Evolutionary conservation across 148 eudicot genomes (phyloP).

Genomic region (Arbutus unedo): DNA sequence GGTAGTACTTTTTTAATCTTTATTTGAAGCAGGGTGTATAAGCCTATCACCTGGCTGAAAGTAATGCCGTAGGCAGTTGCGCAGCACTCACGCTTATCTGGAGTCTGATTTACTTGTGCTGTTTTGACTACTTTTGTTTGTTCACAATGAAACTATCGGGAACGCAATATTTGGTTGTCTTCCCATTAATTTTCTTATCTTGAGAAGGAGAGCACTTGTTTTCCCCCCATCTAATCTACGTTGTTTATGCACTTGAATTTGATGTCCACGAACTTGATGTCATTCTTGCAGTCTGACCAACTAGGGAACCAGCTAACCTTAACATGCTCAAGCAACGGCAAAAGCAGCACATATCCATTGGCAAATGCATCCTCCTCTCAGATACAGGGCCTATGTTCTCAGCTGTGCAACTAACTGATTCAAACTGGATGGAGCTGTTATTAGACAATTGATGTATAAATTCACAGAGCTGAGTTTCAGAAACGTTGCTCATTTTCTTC

Average conservation of each 20-base stretch:
- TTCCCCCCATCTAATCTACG: neutral
- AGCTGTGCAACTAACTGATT: slow-evolving; percentile 48
- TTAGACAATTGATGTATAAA: slow-evolving; percentile 8
- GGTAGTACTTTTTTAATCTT: neutral
- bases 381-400: slow-evolving; percentile 56
- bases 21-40: neutral
- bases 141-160: neutral
- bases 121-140: neutral
- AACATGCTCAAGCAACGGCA: slow-evolving; percentile 62
- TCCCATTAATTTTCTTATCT: neutral
- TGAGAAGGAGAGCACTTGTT: neutral
- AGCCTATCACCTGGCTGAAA: neutral
- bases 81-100: neutral
- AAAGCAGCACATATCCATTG: slow-evolving; percentile 44
- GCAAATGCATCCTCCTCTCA: slow-evolving; percentile 51
- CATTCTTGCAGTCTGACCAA: slow-evolving; percentile 49
- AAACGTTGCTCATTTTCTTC: neutral
- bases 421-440: neutral
- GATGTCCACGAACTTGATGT: neutral
- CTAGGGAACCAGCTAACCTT: slow-evolving; percentile 50
- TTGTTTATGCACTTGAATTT: neutral
- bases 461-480: neutral
- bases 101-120: neutral
- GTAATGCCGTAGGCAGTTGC: neutral
- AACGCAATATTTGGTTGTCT: neutral